These are phyloP conservation scores for Cymodocea nodosa DNA, from an alignment of 116 monocot genomes.

Conservation along the genomic window DNA sequence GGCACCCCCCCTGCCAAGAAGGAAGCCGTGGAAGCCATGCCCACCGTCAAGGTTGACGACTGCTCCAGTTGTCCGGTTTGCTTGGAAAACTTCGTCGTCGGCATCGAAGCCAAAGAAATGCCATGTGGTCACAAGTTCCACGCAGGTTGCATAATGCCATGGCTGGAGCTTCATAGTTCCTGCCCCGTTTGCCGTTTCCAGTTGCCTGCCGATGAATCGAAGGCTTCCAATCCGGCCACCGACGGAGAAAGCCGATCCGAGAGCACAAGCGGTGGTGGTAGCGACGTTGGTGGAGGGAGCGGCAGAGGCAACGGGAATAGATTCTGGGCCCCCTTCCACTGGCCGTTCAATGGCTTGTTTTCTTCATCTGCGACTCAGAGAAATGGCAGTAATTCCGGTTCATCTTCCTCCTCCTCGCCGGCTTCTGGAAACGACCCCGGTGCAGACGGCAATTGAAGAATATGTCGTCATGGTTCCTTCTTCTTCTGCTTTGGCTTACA, in stretches of 20 bases:
- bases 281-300: neutral
- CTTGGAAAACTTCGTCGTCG: constrained; percentile 41
- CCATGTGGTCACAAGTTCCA: constrained; percentile 62
- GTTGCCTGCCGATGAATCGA: constrained; percentile 25
- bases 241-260: neutral
- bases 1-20: constrained; percentile 50
- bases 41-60: constrained; percentile 31
- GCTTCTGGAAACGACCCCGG: neutral
- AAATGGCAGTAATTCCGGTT: constrained; percentile 11
- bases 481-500: neutral
- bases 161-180: constrained; percentile 54
- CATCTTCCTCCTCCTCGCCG: constrained; percentile 4
- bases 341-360: constrained; percentile 52
- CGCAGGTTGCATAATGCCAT: constrained; percentile 48
- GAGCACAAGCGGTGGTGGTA: neutral
- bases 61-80: constrained; percentile 40
- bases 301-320: neutral
- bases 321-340: constrained; percentile 19
- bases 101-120: constrained; percentile 46
- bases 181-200: constrained; percentile 71
- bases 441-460: constrained; percentile 4
- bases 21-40: constrained; percentile 41
- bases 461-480: no score
- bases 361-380: constrained; percentile 25
- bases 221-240: constrained; percentile 3